Evolutionary conservation across 1,284 basidiomycete genomes (phyloP), one percentile per base, ranked within the genome.

Genomic region (Rhodotorula sp.): DNA sequence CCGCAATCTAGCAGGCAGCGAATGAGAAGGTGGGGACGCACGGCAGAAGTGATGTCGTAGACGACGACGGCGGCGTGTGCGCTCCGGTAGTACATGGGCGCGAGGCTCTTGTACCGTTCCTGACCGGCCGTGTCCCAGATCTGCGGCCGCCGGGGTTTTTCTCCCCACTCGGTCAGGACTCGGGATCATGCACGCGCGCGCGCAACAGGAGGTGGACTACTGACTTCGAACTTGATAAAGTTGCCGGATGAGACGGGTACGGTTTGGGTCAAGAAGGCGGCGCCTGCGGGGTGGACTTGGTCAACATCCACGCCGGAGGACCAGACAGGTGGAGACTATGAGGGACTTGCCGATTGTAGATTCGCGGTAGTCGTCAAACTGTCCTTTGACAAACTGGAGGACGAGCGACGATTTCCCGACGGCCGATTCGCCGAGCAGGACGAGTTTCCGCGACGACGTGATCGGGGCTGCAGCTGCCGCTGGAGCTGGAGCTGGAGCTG

Each of bases 321-420:
- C n/a, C n/a, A n/a, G n/a, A n/a, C n/a, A 34, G 8, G 34, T 12
- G 26, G 55, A 31, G 34, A 34, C 19, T 16, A 45, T 2, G 16
- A 60, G n/a, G 3, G 15, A 94, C 62, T 93, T 92, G 63, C 95
- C 97, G 79, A 99, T 99, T 31, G 95, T 99, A 19, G 97, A 95
- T 80, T 97, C 94, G 82, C 95, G 94, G 86, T 95, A 94, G 72
- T 91, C 87, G 82, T 94, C 92, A 81, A 95, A 97, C 81, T 95
- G 93, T 83, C 95, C 91, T 80, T 90, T 80, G 81, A 97, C 95
- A 80, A 99, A 99, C 82, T 97, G 90, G 71, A 98, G 87, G 50
- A 99, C 97, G 67, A 99, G 89, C 31, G 95, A 98, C 18, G 94
- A 97, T 85, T 99, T 99, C 73, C 97, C 97, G 66, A 99, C 97